These are phyloP conservation scores for Musa itinerans DNA, from an alignment of 176 grass and related monocot species.

Conservation along the genomic window DNA sequence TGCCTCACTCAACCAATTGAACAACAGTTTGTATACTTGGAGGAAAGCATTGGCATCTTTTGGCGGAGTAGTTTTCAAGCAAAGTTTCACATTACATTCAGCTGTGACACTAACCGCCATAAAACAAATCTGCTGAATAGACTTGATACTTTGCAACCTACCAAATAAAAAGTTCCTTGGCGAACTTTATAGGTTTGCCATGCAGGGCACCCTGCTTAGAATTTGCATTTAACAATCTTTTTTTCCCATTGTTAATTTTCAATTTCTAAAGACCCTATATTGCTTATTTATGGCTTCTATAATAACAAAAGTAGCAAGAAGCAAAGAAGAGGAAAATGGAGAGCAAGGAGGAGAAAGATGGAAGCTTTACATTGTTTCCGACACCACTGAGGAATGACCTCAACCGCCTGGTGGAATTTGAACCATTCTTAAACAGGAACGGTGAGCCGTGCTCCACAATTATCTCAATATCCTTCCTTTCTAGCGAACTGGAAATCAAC, in stretches of 20 bases:
- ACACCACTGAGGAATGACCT: conserved; percentile 35
- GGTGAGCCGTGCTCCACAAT: conserved; percentile 47
- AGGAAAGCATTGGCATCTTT: no score
- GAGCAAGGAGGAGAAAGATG: not conserved
- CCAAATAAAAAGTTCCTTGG: not conserved
- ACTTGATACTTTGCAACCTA: not conserved
- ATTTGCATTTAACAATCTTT: no score
- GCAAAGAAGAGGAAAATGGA: not conserved
- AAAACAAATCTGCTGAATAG: not conserved
- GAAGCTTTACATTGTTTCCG: conserved; percentile 36
- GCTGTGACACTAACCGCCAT: not conserved
- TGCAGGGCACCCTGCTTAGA: no score
- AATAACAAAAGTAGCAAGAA: not conserved
- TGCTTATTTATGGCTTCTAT: not conserved
- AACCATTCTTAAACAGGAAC: conserved; percentile 57
- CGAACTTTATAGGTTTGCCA: no score
- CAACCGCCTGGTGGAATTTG: conserved; percentile 42
- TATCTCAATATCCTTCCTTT: conserved; percentile 56
- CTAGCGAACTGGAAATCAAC: conserved; percentile 34
- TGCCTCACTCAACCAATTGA: no score
- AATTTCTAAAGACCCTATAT: no score
- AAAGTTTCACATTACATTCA: no score
- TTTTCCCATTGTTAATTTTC: no score
- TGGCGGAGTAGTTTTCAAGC: no score
- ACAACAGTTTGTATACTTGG: no score